Evolutionary conservation across 768 basidiomycete genomes (phyloP).

Genomic region (Hydnum rufescens): DNA sequence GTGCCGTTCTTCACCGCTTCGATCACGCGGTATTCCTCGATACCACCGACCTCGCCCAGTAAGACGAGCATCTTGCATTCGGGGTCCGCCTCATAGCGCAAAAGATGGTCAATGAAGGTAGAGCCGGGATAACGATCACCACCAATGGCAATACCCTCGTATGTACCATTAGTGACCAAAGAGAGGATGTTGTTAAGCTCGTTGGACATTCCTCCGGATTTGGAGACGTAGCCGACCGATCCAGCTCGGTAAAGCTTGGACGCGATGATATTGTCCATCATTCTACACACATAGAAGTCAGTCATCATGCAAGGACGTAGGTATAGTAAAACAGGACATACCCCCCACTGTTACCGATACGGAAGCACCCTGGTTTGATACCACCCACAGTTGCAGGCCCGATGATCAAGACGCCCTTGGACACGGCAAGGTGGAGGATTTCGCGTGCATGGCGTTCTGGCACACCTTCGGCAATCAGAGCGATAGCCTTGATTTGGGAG

Average conservation of each 20-base stretch:
- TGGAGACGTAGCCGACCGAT: constrained; percentile 96
- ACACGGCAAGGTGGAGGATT: constrained; percentile 72
- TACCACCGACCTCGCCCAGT: constrained; percentile 95
- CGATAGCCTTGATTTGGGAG: constrained; percentile 52
- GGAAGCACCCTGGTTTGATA: constrained; percentile 99
- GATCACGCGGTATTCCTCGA: constrained; percentile 98
- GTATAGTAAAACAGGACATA: constrained; percentile 19
- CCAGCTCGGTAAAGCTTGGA: constrained; percentile 97
- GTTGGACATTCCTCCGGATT: constrained; percentile 99
- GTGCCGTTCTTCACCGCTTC: constrained; percentile 83
- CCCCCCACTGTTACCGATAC: constrained; percentile 98
- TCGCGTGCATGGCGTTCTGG: constrained; percentile 95
- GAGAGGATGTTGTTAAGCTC: constrained; percentile 99
- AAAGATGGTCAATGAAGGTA: constrained; percentile 96
- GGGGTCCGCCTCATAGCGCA: constrained; percentile 92
- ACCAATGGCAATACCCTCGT: constrained; percentile 99
- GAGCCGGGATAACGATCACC: constrained; percentile 98
- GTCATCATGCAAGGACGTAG: not conserved
- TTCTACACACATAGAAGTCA: constrained; percentile 29
- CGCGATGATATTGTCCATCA: constrained; percentile 99
- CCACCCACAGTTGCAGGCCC: constrained; percentile 98
- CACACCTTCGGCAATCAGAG: constrained; percentile 96
- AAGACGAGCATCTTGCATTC: constrained; percentile 99
- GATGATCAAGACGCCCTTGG: constrained; percentile 76
- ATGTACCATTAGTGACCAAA: constrained; percentile 88